Evolutionary conservation across 2,329 filamentous ascomycete genomes (phyloP), one percentile per base, ranked within the genome.

Genomic region (Xylariomycetidae sp.): DNA sequence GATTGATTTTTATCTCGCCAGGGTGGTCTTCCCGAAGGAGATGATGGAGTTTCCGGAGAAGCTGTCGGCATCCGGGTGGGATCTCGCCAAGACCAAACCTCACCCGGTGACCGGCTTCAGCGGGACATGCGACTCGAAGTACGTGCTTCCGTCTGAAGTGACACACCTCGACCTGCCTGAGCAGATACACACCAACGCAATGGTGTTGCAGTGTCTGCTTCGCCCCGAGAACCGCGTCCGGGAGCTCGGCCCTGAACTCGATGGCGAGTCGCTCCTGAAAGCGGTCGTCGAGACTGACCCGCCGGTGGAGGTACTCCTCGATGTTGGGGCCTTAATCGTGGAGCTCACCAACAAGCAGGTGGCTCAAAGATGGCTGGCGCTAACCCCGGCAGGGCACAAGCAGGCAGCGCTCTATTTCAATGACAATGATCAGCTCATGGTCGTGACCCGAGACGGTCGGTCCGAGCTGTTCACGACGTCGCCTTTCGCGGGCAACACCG

Each of bases 111-210:
- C 75, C 0, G 82, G 82, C 0, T 87, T 88, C 49, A 82, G 76
- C 6, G 82, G 82, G 0, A 86, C 82, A 0, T 85, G 82, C 26
- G 81, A 86, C 48, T 76, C 72, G 12, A 61, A 68, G 23, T 57
- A 56, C 0, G 61, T 82, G 28, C 54, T 85, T 0, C 81, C 81
- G 0, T 51, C 76, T 9, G 75, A 65, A 0, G 74, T 85, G 12
- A 50, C 59, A 8, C 79, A 85, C 32, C 54, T 71, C 0, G 79
- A 85, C 37, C 63, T 85, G 0, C 56, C 63, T 0, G 52, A 60
- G 0, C 60, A 82, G 0, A 46, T 54, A 0, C 74, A 82, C 24
- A 83, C 78, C 0, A 82, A 76, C 34, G 77, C 79, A 0, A 68
- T 78, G 29, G 79, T 84, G 0, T 51, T 82, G 0, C 67, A 61